Conservation (phyloP, 352 stramenopile species). For the Globisporangium heterothallicum region DNA sequence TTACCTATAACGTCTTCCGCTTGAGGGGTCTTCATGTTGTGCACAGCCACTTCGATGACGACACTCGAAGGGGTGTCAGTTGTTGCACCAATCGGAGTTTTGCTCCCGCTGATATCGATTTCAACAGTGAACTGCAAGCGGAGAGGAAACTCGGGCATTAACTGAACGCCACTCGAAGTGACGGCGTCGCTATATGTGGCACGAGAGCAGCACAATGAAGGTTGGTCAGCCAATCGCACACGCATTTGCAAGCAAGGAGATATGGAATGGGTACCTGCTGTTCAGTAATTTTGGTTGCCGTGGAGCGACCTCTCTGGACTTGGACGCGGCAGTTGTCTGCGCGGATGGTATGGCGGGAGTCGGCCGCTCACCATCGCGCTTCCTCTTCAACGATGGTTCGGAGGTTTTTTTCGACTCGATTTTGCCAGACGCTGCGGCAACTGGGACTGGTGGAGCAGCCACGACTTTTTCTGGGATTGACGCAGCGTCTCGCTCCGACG, state of each 20-base stretch:
- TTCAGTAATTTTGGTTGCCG: conserved; percentile 48
- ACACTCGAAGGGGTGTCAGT: background rate
- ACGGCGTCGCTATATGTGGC: conserved; percentile 14
- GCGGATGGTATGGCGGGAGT: conserved; percentile 13
- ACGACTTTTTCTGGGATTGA: background rate
- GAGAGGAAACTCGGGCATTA: conserved; percentile 56
- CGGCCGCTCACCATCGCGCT: conserved; percentile 45
- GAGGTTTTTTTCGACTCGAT: conserved; percentile 32
- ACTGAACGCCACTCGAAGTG: conserved; percentile 18
- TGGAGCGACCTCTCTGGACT: conserved; percentile 55
- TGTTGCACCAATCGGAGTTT: background rate
- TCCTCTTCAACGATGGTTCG: conserved; percentile 52
- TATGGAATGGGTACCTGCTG: conserved; percentile 40
- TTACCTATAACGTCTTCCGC: conserved; percentile 43
- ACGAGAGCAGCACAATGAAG: background rate
- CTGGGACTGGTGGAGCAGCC: conserved; percentile 2
- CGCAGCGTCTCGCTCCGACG: background rate
- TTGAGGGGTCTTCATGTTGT: conserved; percentile 50
- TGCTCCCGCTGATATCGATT: conserved; percentile 24
- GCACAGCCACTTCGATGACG: conserved; percentile 52
- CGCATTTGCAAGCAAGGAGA: too few relatives aligned
- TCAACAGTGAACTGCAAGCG: conserved; percentile 61
- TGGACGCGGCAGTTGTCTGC: conserved; percentile 23
- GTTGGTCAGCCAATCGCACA: too few relatives aligned
- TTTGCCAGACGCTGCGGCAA: conserved; percentile 14